Conservation (phyloP, 2,329 filamentous ascomycete genomes). For the Tolypocladium sp. region DNA sequence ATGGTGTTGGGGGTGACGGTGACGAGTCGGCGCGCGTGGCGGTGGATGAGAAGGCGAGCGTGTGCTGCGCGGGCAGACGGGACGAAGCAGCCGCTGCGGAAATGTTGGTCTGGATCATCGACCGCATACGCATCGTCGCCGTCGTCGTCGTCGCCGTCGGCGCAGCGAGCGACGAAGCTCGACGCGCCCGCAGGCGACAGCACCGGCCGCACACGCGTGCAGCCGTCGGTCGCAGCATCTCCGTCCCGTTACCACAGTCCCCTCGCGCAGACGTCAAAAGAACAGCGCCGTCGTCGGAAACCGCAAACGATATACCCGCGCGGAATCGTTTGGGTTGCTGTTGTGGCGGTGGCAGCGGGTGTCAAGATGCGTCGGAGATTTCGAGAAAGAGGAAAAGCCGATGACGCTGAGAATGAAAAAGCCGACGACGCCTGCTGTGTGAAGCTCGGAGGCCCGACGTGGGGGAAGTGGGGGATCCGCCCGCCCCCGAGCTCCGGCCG, state of each 20-base stretch:
- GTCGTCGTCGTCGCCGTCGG: not conserved
- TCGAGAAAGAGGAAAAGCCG: not conserved
- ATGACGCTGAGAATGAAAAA: too few relatives aligned
- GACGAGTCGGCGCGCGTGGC: constrained; percentile 3
- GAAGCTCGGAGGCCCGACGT: not conserved
- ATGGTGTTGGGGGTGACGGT: not conserved
- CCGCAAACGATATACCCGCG: not conserved
- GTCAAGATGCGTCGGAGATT: not conserved
- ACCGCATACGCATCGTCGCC: not conserved
- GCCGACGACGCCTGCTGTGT: not conserved
- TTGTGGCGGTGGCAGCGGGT: not conserved
- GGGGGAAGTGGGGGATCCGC: not conserved
- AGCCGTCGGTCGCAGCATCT: not conserved
- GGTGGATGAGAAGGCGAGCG: constrained; percentile 1
- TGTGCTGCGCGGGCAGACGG: not conserved
- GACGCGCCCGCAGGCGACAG: not conserved
- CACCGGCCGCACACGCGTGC: not conserved
- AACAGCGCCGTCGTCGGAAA: not conserved
- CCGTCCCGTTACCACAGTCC: not conserved
- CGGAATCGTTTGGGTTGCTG: too few relatives aligned
- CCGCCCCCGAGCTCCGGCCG: not conserved
- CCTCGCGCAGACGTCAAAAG: not conserved
- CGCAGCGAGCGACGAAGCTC: not conserved
- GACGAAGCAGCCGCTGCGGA: not conserved
- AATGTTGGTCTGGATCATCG: not conserved